A percentile compares a stretch with the other conserved stretches of the same genome.
phyloP scores from a whole-genome alignment of 2,329 filamentous ascomycete species.

The Aspergillus fructus region DNA sequence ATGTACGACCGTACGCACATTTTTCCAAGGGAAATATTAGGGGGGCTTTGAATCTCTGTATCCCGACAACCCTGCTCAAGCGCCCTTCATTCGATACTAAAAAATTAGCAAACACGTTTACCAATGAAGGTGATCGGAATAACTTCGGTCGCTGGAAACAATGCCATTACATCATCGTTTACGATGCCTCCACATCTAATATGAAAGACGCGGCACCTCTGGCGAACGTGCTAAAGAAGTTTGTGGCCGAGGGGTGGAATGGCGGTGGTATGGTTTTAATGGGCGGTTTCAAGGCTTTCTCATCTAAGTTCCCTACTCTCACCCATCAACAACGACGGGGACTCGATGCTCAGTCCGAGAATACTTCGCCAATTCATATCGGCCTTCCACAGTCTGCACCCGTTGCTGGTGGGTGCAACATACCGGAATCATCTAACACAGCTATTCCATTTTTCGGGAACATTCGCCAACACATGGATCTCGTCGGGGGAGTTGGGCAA shows the following conservation, averaged over 20 bases:
- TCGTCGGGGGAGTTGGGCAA: slow-evolving; percentile 89
- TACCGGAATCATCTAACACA: slow-evolving; percentile 66
- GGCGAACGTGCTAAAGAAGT: slow-evolving; percentile 90
- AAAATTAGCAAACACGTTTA: slow-evolving; percentile 85
- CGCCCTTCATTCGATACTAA: slow-evolving; percentile 84
- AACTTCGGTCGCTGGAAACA: slow-evolving; percentile 76
- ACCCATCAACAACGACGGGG: slow-evolving; percentile 25
- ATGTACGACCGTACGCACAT: slow-evolving; percentile 83
- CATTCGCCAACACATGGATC: slow-evolving; percentile 93
- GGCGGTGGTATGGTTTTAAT: slow-evolving; percentile 73
- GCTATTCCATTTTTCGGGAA: slow-evolving; percentile 93
- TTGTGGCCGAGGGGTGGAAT: slow-evolving; percentile 76
- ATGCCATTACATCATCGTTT: slow-evolving; percentile 77
- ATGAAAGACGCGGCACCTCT: slow-evolving; percentile 78
- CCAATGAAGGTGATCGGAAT: slow-evolving; percentile 65
- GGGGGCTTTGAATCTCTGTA: slow-evolving; percentile 87
- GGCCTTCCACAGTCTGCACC: slow-evolving; percentile 62
- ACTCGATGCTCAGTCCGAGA: slow-evolving; percentile 39
- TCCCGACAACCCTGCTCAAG: slow-evolving; percentile 91
- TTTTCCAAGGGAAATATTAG: slow-evolving; percentile 72
- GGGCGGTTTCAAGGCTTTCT: slow-evolving; percentile 78
- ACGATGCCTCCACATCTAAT: slow-evolving; percentile 75
- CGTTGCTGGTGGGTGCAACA: slow-evolving; percentile 83
- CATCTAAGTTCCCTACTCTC: slow-evolving; percentile 60
- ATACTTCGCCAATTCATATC: slow-evolving; percentile 53